Evolutionary conservation across 176 grass and related monocot genomes (phyloP).

Genomic region (Oryza punctata): DNA sequence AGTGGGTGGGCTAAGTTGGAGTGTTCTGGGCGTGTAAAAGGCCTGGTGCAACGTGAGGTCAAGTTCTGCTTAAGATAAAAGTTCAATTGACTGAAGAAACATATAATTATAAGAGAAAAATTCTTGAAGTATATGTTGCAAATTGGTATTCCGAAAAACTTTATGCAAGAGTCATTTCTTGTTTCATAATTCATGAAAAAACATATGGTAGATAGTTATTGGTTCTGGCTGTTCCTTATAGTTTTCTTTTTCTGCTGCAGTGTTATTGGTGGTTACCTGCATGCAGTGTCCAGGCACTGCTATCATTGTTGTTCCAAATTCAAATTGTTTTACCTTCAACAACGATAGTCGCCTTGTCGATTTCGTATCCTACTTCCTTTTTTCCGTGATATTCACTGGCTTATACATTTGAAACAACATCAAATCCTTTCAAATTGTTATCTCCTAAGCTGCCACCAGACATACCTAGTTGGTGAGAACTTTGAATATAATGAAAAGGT

Average conservation of each 20-base stretch:
- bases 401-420: slow-evolving; percentile 21
- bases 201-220: no score
- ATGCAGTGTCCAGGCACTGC: slow-evolving; percentile 27
- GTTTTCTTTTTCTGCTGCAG: slow-evolving; percentile 36
- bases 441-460: slow-evolving; percentile 67
- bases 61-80: background rate
- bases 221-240: slow-evolving; percentile 7
- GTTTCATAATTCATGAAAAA: slow-evolving; percentile 6
- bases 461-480: slow-evolving; percentile 55
- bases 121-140: background rate
- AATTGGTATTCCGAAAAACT: slow-evolving; percentile 22
- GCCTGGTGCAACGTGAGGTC: no score
- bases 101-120: background rate
- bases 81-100: background rate
- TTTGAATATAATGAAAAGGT: slow-evolving; percentile 85
- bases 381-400: background rate
- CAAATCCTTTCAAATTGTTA: slow-evolving; percentile 46
- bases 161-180: slow-evolving; percentile 7
- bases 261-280: slow-evolving; percentile 40
- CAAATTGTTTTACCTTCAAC: slow-evolving; percentile 80
- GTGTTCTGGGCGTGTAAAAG: no score
- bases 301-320: slow-evolving; percentile 59
- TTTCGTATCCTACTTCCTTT: slow-evolving; percentile 82
- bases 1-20: no score
- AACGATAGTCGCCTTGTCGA: slow-evolving; percentile 84